Percentiles rank a stretch among this genome's conserved stretches.
Evolutionary conservation across 225 moss, liverwort and hornwort species (phyloP).

Genomic region (Straminergon stramineum): DNA sequence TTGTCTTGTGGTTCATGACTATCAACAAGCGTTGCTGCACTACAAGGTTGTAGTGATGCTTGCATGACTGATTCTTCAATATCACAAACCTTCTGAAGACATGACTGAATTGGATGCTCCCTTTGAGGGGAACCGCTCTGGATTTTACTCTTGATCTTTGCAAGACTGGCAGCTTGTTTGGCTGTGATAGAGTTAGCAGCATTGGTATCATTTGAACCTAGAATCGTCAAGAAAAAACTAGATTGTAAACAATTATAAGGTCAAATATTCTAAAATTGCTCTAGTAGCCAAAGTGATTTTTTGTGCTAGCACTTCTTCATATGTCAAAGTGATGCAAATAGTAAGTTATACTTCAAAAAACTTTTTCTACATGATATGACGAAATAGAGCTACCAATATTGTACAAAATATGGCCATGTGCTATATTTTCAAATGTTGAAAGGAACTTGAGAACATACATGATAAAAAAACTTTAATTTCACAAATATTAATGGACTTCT

Average conservation of each 20-base stretch:
- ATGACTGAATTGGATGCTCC: background rate
- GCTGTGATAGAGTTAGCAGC: background rate
- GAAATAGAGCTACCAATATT: background rate
- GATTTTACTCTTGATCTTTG: slow-evolving; percentile 25
- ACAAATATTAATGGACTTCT: background rate
- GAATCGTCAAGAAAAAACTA: background rate
- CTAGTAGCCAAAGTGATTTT: background rate
- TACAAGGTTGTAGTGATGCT: background rate
- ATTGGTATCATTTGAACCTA: background rate
- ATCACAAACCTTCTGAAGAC: background rate
- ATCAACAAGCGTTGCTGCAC: background rate
- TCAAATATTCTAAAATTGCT: background rate
- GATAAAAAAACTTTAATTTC: background rate
- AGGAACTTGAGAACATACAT: background rate
- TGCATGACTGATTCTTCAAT: background rate
- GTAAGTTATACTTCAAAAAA: background rate
- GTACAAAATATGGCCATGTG: background rate
- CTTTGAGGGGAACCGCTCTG: background rate
- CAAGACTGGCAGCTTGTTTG: slow-evolving; percentile 16
- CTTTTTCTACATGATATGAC: background rate
- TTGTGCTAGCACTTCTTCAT: background rate
- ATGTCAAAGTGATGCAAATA: background rate
- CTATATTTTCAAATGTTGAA: background rate
- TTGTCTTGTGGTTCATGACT: background rate
- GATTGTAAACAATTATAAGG: background rate